These are phyloP conservation scores for Didymella pomorum DNA, from an alignment of 2,329 filamentous ascomycete species.

Conservation along the genomic window DNA sequence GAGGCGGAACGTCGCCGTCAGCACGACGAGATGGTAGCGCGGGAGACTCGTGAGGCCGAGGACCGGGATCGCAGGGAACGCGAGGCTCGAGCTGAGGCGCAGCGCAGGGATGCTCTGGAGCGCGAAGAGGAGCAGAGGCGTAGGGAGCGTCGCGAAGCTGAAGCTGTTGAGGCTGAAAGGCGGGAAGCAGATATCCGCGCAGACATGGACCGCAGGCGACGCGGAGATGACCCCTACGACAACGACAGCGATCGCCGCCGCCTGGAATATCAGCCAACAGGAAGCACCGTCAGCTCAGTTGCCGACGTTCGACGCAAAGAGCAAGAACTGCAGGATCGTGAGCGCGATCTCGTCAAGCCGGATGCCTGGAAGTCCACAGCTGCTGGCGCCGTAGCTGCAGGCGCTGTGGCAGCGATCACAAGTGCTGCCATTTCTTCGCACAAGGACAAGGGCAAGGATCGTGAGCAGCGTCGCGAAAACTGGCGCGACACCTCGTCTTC, in stretches of 20 bases:
- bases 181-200: conserved; percentile 43
- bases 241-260: conserved; percentile 34
- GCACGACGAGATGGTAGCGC: conserved; percentile 35
- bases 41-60: conserved; percentile 39
- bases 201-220: conserved; percentile 36
- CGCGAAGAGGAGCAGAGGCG: conserved; percentile 38
- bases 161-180: conserved; percentile 34
- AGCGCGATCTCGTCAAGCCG: conserved; percentile 43
- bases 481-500: conserved; percentile 17
- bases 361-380: conserved; percentile 50
- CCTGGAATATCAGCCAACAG: conserved; percentile 42
- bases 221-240: conserved; percentile 39
- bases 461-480: conserved; percentile 23
- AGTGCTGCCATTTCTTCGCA: conserved; percentile 43
- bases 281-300: conserved; percentile 41
- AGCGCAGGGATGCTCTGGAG: conserved; percentile 42
- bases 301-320: conserved; percentile 46
- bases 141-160: conserved; percentile 37
- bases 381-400: conserved; percentile 46
- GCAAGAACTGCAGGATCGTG: conserved; percentile 45
- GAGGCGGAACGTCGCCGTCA: conserved; percentile 38
- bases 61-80: conserved; percentile 45
- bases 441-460: conserved; percentile 29
- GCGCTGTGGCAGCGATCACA: conserved; percentile 44
- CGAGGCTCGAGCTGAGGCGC: conserved; percentile 36